Evolutionary conservation across 768 basidiomycete species (phyloP).

Genomic region (Rhizopogon roseolus): DNA sequence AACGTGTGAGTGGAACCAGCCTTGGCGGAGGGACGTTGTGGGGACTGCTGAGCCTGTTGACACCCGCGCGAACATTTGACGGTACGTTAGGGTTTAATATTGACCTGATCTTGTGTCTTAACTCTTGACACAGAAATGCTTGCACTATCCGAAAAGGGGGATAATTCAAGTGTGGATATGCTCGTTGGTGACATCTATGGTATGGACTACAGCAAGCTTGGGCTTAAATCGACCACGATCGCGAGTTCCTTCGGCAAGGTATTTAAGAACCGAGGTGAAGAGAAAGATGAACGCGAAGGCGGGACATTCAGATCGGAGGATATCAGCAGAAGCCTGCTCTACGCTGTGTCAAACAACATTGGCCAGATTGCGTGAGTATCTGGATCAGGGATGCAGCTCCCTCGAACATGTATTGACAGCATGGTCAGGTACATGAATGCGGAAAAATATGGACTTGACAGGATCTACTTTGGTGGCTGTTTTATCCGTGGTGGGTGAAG

Average conservation of each 20-base stretch:
- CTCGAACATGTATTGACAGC: constrained; percentile 11
- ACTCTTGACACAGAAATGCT: constrained; percentile 76
- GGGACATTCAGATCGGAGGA: constrained; percentile 84
- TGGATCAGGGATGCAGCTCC: constrained; percentile 3
- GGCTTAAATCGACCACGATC: constrained; percentile 96
- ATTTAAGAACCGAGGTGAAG: constrained; percentile 75
- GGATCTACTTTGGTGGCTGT: constrained; percentile 98
- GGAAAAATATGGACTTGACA: constrained; percentile 93
- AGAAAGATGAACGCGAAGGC: constrained; percentile 41
- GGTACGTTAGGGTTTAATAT: constrained; percentile 50
- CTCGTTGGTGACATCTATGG: constrained; percentile 99
- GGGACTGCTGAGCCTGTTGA: constrained; percentile 91
- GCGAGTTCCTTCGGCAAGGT: constrained; percentile 99
- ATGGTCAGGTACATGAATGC: constrained; percentile 85
- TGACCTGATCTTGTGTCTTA: background rate
- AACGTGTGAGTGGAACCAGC: constrained; percentile 96
- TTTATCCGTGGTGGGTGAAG: constrained; percentile 86
- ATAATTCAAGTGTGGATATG: constrained; percentile 96
- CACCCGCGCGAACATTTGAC: constrained; percentile 93
- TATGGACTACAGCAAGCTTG: constrained; percentile 92
- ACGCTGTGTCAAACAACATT: constrained; percentile 98
- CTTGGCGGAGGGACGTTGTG: constrained; percentile 96
- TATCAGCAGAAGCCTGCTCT: constrained; percentile 89
- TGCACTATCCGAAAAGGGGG: constrained; percentile 86
- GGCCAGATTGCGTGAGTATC: constrained; percentile 95